Evolutionary conservation across 495 filamentous ascomycete genomes (phyloP).

Genomic region (Penicillium samsonianum): DNA sequence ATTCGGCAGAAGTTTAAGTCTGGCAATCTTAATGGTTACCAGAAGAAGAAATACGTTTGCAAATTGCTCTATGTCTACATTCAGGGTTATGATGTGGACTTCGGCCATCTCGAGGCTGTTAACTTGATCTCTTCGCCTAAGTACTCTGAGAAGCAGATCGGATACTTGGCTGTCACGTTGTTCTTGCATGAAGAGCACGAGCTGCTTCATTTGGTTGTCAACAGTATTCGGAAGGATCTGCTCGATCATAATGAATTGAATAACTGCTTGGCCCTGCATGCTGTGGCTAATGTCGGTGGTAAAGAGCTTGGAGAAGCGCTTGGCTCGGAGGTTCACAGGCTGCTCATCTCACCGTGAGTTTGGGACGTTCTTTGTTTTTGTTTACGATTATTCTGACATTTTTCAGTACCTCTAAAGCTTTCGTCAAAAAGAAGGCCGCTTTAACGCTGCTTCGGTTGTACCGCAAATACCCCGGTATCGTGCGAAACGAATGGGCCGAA

Average conservation of each 20-base stretch:
- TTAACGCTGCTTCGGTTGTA: conserved; percentile 94
- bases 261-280: conserved; percentile 97
- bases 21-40: conserved; percentile 88
- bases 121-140: conserved; percentile 95
- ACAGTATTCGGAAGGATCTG: conserved; percentile 96
- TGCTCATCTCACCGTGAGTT: conserved; percentile 92
- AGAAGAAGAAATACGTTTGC: conserved; percentile 99
- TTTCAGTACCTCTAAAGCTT: conserved; percentile 85
- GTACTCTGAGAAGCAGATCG: conserved; percentile 99
- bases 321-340: conserved; percentile 86
- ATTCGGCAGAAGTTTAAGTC: conserved; percentile 80
- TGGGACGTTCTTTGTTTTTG: not conserved
- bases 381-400: conserved; percentile 19
- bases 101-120: conserved; percentile 96
- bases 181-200: conserved; percentile 98
- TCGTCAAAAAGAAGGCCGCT: conserved; percentile 99
- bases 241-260: conserved; percentile 94
- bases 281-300: conserved; percentile 96
- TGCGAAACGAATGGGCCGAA: conserved; percentile 96
- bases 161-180: conserved; percentile 94
- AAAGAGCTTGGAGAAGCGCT: conserved; percentile 96
- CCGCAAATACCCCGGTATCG: conserved; percentile 88
- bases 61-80: conserved; percentile 99
- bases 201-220: conserved; percentile 91
- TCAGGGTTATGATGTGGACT: conserved; percentile 98